Base-by-base conservation (phyloP, 2,329 filamentous ascomycete genomes). In the Ascochyta fabae region DNA sequence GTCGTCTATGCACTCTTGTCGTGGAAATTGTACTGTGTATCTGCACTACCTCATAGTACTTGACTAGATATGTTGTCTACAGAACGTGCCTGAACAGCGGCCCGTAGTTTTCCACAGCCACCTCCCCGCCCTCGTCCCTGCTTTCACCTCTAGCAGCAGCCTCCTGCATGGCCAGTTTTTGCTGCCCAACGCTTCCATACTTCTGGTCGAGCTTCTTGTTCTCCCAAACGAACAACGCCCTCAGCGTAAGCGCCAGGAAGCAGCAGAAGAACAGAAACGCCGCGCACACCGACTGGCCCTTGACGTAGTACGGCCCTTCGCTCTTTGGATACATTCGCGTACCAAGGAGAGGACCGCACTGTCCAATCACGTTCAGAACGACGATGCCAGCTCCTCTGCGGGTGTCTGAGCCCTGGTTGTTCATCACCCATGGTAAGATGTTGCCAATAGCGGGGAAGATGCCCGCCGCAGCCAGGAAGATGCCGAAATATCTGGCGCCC, bases 371-470 rank as follows among this genome's bases (percentile, higher is more conserved):
- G 66, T 89, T 89, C 43, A 87, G 76, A n/a, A 90, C 80, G 8
- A 87, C 84, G 47, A 91, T 87, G 4, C 83, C 83, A 2, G 84
- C 83, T 4, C 88, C 88, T 2, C 88, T 82, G 43, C 88, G 86
- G 2, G 86, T 88, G 66, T 89, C 87, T 34, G 80, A 85, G 13
- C 87, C 87, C 71, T 90, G 87, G 69, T 90, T 90, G 69, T 90
- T 83, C 2, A 88, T 73, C 1, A 89, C 87, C 72, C 88, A 89
- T 0, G 88, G 88, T 33, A 92, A 82, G 8, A 89, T 87, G 59
- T 90, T 89, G 3, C 86, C 85, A 31, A 91, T 86, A 64, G 83
- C 84, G 0, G 88, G 85, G 41, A 91, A 88, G 23, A 91, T 83
- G 10, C 86, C 86, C 2, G 79, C 80, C 0, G 86, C 83, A 5